Evolutionary conservation across 768 basidiomycete species (phyloP), one percentile per base, ranked within the genome.

Genomic region (Tylopilus subfusipes): DNA sequence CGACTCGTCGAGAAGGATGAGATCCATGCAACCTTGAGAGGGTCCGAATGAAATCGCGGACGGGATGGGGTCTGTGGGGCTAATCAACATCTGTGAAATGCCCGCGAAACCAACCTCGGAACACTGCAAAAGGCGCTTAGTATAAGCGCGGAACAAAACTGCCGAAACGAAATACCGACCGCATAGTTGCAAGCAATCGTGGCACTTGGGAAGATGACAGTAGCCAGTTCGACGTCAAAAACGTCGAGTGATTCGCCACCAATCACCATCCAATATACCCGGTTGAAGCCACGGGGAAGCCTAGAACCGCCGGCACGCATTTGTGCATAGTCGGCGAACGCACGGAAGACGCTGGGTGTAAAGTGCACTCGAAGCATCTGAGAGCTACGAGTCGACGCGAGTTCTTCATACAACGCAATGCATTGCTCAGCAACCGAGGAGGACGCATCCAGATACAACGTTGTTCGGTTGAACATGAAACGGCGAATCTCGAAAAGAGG

Each of bases 401-500:
- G 58, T 10, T 55, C 58, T 36, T 59, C 52, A 5, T 25, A 59
- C 11, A 59, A 42, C 6, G 58, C 47, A 40, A 42, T 21, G 27
- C 58, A 59, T 36, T 59, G 58, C 11, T 46, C 51, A 30, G 21
- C 42, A 29, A 59, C 58, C 8, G 58, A 59, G 8, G 16, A 10
- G 13, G 58, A 59, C 2, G 47, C 40, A 36, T 59, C 58, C 13
- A 59, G 38, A 31, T 59, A 55, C 16, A 60, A 45, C 12, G 58
- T 60, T 29, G 58, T 49, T 13, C 43, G 46, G 33, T 60, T 60
- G 57, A 59, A 60, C 58, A 59, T 59, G 48, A 59, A 60, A 30
- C 58, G 58, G 21, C 58, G 58, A 31, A 59, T 60, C 19, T 59
- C 58, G 33, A 59, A 59, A 40, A 60, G 58, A 24, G 58, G 58